Conservation (phyloP, 345 rosid genomes). For the Chamaenerion angustifolium region DNA sequence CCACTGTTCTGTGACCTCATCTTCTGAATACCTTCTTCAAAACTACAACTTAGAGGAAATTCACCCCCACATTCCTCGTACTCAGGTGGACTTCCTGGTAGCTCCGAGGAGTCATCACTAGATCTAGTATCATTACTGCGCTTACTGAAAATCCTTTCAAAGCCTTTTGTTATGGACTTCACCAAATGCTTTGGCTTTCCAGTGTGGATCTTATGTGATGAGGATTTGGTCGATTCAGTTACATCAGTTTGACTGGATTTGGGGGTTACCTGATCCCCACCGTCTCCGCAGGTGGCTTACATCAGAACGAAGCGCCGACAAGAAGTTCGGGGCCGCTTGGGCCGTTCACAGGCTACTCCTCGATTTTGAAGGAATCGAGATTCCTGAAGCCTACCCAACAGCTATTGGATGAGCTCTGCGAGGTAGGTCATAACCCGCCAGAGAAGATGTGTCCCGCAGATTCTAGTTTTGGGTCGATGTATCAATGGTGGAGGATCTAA, state of each 20-base stretch:
- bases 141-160: conserved; percentile 56
- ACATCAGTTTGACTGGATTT: conserved; percentile 11
- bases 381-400: conserved; percentile 82
- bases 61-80: conserved; percentile 51
- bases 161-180: conserved; percentile 31
- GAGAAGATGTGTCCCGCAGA: conserved; percentile 32
- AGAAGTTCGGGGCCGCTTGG: conserved; percentile 54
- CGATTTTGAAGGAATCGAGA: conserved; percentile 65
- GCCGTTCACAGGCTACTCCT: conserved; percentile 72
- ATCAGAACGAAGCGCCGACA: conserved; percentile 23
- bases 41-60: conserved; percentile 24
- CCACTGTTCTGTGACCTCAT: conserved; percentile 33
- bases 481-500: conserved; percentile 13
- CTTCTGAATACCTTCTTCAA: conserved; percentile 49
- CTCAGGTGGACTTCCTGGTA: conserved; percentile 36
- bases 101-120: conserved; percentile 23
- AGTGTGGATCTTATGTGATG: conserved; percentile 24
- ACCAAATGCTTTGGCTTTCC: conserved; percentile 55
- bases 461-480: conserved; percentile 35
- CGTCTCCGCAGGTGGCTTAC: conserved; percentile 15
- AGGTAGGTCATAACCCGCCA: conserved; percentile 40
- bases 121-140: conserved; percentile 28
- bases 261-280: conserved; percentile 20
- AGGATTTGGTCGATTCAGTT: conserved; percentile 22
- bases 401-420: conserved; percentile 66